phyloP scores from a whole-genome alignment of 2,329 filamentous ascomycete species.

The Colletotrichum sidae region DNA sequence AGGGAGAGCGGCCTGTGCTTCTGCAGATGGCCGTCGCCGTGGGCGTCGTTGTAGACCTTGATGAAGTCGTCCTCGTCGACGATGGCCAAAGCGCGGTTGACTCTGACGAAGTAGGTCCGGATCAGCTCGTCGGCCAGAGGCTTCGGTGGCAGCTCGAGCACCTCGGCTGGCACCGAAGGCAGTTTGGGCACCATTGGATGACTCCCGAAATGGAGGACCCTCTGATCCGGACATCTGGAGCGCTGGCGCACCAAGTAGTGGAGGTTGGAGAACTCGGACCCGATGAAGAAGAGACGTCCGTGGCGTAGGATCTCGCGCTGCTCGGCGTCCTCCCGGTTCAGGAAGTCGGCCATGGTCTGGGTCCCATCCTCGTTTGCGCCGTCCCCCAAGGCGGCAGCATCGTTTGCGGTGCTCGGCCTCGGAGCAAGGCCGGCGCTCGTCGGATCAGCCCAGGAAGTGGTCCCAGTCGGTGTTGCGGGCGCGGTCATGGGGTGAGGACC shows the following conservation, averaged over 20 bases:
- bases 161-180: conserved; percentile 56
- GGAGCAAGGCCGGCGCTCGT: neutral
- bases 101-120: conserved; percentile 60
- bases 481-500: conserved; percentile 41
- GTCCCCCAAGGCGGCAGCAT: neutral
- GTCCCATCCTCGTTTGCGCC: conserved; percentile 50
- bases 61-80: conserved; percentile 64
- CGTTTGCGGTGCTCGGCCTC: neutral
- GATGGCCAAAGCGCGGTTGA: conserved; percentile 64
- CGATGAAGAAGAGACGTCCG: conserved; percentile 64
- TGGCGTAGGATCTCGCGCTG: conserved; percentile 58
- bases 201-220: conserved; percentile 49
- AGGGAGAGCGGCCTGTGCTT: conserved; percentile 53
- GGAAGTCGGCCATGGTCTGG: conserved; percentile 61
- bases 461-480: conserved; percentile 39
- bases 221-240: conserved; percentile 41
- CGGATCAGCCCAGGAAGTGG: conserved; percentile 10
- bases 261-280: conserved; percentile 66
- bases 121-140: conserved; percentile 61
- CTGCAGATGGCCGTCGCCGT: conserved; percentile 41
- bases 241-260: conserved; percentile 65
- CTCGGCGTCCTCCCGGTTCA: conserved; percentile 59
- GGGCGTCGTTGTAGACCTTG: conserved; percentile 59
- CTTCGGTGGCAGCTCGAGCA: conserved; percentile 60
- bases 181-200: conserved; percentile 52